A percentile compares a stretch with the other conserved stretches of the same genome.
Conservation (phyloP, 2,329 filamentous ascomycete species). For the Fusarium burgessii region DNA sequence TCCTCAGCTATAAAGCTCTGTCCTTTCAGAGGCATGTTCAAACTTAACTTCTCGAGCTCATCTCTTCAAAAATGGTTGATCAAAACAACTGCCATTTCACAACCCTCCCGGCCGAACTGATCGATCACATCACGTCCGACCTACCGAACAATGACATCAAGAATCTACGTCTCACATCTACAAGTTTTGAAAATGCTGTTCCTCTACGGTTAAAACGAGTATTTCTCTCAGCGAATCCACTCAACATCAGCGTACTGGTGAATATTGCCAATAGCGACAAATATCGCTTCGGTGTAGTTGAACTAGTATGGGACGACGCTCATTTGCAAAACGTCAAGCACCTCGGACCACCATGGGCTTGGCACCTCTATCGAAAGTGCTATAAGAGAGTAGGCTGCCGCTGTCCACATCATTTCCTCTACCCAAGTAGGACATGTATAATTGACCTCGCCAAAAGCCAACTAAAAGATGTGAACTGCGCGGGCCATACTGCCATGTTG, state of each 20-base stretch:
- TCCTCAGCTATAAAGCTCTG: neutral
- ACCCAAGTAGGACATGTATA: neutral
- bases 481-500: neutral
- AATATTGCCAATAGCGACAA: conserved; percentile 52
- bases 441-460: neutral
- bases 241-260: conserved; percentile 53
- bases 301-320: conserved; percentile 57
- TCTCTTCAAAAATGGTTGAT: neutral
- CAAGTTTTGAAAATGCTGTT: fast-evolving
- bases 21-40: neutral
- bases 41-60: no score
- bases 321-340: neutral
- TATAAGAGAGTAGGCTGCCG: no score
- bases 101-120: conserved; percentile 5
- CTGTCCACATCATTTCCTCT: no score
- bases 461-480: neutral
- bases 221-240: conserved; percentile 56
- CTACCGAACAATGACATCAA: conserved; percentile 22
- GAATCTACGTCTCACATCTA: conserved; percentile 1
- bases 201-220: conserved; percentile 41
- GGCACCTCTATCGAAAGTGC: neutral
- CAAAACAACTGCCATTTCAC: neutral
- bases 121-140: neutral
- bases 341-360: neutral
- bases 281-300: conserved; percentile 48